Base-by-base conservation (phyloP, 169 alveolate genomes). In the Cryptosporidium ubiquitum region DNA sequence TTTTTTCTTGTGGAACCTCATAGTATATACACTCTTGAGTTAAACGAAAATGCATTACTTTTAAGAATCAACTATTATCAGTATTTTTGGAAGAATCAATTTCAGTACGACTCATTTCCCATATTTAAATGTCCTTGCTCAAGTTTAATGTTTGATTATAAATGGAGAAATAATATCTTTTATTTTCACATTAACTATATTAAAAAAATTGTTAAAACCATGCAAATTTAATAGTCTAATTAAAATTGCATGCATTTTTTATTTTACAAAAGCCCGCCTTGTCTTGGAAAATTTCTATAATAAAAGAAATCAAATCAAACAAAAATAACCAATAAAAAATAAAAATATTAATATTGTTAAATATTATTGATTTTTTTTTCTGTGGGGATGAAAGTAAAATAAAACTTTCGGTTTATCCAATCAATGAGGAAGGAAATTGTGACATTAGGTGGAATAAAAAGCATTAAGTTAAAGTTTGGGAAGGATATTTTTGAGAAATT, bases 81-180 rank as follows among this genome's bases (percentile, higher is more conserved):
- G 18, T n/a, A 20, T 61, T 79, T 79, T 61, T 79, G 86, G 86
- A 79, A 33, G 42, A 51, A 35, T 39, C 52, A 60, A 0, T 60
- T 79, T 3, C 57, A 79, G 20, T 40, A 79, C 26, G 86, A 79
- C 23, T 79, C 86, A n/a, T 60, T 37, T 31, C 86, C 86, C 3
- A 60, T 60, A 60, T 26, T 79, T 42, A 79, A 61, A 20, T 79
- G 86, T 20, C 42, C 74, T 3, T 79, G 86, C 26, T 58, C 64
- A 35, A 61, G 61, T 40, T 60, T 66, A 7, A 31, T 42, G 47
- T 79, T 58, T 33, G 86, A 79, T 64, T 7, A 60, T 16, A 40
- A 12, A 26, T 79, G 75, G 86, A 79, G 86, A 79, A 79, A 20
- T 40, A n/a, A 60, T 23, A 7, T 79, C 10, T 61, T 57, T 42